Conservation (phyloP, 1,284 basidiomycete genomes). For the Peniophora sp. region DNA sequence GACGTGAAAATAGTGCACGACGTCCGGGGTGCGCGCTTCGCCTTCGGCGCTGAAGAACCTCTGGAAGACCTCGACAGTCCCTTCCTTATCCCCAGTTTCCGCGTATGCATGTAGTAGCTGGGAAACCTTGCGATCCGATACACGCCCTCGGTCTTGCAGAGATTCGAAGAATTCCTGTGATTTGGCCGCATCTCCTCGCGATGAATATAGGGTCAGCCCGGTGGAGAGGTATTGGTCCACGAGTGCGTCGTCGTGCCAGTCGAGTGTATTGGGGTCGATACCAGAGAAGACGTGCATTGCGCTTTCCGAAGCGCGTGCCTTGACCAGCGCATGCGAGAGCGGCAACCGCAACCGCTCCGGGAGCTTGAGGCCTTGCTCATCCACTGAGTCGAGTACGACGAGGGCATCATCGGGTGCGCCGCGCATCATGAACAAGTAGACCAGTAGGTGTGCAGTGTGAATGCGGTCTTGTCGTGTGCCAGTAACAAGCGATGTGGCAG, state of each 20-base stretch:
- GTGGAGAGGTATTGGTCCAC: slow-evolving; percentile 29
- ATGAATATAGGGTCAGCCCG: slow-evolving; percentile 44
- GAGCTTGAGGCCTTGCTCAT: not conserved
- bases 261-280: not conserved
- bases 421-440: not conserved
- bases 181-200: slow-evolving; percentile 37
- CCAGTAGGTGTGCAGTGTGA: not conserved
- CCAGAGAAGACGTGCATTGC: not conserved
- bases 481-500: not conserved
- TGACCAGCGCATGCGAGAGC: not conserved
- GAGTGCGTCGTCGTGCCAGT: not conserved
- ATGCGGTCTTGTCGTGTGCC: not conserved
- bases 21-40: slow-evolving; percentile 25
- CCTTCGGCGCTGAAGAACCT: slow-evolving; percentile 35
- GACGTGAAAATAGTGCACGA: slow-evolving; percentile 48
- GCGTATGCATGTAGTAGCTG: slow-evolving; percentile 52
- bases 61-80: slow-evolving; percentile 45
- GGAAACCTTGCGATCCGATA: slow-evolving; percentile 25
- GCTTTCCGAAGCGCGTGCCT: not conserved
- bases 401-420: not conserved
- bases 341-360: not conserved
- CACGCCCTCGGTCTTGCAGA: slow-evolving; percentile 23
- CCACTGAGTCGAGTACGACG: not conserved
- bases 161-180: slow-evolving; percentile 36
- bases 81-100: slow-evolving; percentile 29